Percentiles rank a stretch among this genome's conserved stretches.
Conservation (phyloP, 768 basidiomycete genomes). For the Lyophyllum atratum region DNA sequence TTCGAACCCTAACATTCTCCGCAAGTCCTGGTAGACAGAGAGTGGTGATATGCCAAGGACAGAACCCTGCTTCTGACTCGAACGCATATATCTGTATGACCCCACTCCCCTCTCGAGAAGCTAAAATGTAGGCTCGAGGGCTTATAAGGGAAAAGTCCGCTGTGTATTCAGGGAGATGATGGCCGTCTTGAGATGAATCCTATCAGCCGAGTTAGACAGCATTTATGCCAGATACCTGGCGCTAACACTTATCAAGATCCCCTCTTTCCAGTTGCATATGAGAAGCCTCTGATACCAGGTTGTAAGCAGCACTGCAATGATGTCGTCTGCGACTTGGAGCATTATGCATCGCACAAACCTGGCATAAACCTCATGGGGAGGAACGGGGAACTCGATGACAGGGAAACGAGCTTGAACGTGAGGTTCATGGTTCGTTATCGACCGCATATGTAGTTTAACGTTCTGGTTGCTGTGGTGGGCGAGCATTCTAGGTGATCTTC, state of each 20-base stretch:
- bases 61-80: slow-evolving; percentile 6
- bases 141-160: slow-evolving; percentile 52
- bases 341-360: slow-evolving; percentile 30
- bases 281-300: slow-evolving; percentile 28
- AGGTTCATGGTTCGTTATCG: slow-evolving; percentile 38
- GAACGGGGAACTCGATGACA: slow-evolving; percentile 25
- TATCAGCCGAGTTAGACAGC: neutral
- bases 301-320: slow-evolving; percentile 48
- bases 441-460: slow-evolving; percentile 40
- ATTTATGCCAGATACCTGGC: neutral
- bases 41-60: slow-evolving; percentile 9
- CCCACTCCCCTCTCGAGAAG: slow-evolving; percentile 32
- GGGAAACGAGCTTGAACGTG: slow-evolving; percentile 44
- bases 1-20: slow-evolving; percentile 6
- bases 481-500: too few species aligned
- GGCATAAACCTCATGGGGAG: slow-evolving; percentile 20
- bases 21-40: slow-evolving; percentile 19
- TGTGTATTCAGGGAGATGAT: slow-evolving; percentile 23
- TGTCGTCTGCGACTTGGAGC: slow-evolving; percentile 56
- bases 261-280: slow-evolving; percentile 23
- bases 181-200: slow-evolving; percentile 3
- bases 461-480: too few species aligned
- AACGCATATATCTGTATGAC: slow-evolving; percentile 47
- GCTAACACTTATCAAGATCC: slow-evolving; percentile 11
- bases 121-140: slow-evolving; percentile 43